Percentiles rank a stretch among this genome's conserved stretches.
phyloP scores from a whole-genome alignment of 257 asterid genomes.

The Salvia splendens region DNA sequence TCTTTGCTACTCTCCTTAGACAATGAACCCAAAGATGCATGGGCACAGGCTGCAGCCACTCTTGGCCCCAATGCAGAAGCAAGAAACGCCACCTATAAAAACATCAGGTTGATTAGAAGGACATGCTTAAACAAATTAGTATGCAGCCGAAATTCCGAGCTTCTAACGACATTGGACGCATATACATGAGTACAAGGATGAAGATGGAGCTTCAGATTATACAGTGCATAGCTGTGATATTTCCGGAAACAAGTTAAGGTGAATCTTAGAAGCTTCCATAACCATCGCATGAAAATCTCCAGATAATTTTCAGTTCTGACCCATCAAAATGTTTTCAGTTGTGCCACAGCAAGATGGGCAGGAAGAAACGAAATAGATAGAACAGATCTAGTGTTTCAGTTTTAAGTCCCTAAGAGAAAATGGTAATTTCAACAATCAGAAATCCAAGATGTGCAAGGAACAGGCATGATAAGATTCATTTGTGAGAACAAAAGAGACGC shows the following conservation, averaged over 20 bases:
- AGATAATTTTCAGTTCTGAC: not conserved
- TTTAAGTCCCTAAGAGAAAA: conserved; percentile 15
- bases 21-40: conserved; percentile 73
- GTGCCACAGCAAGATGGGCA: not conserved
- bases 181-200: conserved; percentile 16
- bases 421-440: conserved; percentile 5
- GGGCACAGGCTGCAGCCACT: conserved; percentile 99
- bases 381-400: not conserved
- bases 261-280: not conserved
- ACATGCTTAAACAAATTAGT: not conserved
- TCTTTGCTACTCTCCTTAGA: conserved; percentile 57
- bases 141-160: conserved; percentile 17
- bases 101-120: conserved; percentile 29
- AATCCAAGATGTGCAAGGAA: conserved; percentile 8
- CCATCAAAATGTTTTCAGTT: not conserved
- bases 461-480: not conserved
- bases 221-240: conserved; percentile 5
- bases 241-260: conserved; percentile 1
- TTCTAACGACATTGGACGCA: conserved; percentile 8
- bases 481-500: not conserved
- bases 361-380: not conserved
- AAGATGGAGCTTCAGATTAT: conserved; percentile 15
- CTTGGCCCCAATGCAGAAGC: conserved; percentile 95
- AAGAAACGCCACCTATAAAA: conserved; percentile 81
- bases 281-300: conserved; percentile 17